Evolutionary conservation across 225 moss, liverwort and hornwort species (phyloP).

Genomic region (Sphagnum tenellum): DNA sequence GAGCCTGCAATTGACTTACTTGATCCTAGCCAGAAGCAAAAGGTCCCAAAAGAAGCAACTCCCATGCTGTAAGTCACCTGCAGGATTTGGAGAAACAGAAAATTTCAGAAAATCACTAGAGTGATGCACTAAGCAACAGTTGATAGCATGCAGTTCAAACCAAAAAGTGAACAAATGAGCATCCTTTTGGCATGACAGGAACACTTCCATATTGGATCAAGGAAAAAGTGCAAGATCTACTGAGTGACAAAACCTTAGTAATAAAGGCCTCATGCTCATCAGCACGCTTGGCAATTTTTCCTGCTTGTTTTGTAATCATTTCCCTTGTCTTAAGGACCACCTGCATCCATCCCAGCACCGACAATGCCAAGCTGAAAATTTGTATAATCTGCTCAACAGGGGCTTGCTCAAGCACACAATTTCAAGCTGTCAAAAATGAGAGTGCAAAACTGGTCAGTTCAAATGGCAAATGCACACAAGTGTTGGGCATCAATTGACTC

Average conservation of each 20-base stretch:
- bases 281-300: constrained; percentile 37
- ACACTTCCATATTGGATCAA: not conserved
- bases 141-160: too few species aligned
- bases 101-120: not conserved
- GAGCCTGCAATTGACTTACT: constrained; percentile 16
- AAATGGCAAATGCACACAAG: too few species aligned
- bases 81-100: not conserved
- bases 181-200: not conserved
- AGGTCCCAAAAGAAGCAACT: constrained; percentile 55
- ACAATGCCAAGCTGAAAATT: too few species aligned
- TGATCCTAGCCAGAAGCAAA: constrained; percentile 54
- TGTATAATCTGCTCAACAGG: too few species aligned
- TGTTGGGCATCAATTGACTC: too few species aligned
- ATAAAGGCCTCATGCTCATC: constrained; percentile 54
- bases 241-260: constrained; percentile 18
- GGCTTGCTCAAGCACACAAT: too few species aligned
- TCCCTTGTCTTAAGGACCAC: constrained; percentile 54
- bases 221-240: constrained; percentile 1
- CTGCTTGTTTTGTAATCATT: constrained; percentile 52
- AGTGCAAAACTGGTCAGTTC: too few species aligned
- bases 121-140: too few species aligned
- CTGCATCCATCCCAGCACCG: constrained; percentile 10
- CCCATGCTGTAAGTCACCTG: constrained; percentile 57
- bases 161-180: not conserved
- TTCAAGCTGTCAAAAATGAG: too few species aligned